phyloP scores from a whole-genome alignment of 2,329 filamentous ascomycete species.

The Diaporthe aspalathi region DNA sequence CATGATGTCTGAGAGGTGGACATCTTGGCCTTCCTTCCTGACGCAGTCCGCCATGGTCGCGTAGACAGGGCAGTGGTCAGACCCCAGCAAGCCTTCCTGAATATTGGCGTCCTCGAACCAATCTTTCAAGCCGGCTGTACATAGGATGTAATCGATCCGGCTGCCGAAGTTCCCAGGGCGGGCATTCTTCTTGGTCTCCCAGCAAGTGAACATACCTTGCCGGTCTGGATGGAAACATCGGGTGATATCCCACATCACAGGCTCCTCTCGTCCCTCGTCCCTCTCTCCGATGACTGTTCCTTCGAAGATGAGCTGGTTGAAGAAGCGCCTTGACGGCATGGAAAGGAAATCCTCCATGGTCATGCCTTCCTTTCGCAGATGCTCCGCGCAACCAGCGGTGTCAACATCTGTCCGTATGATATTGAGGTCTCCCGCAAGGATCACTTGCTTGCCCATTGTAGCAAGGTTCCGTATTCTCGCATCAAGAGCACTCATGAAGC shows the following conservation, averaged over 20 bases:
- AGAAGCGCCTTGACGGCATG: constrained; percentile 77
- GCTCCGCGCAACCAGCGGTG: constrained; percentile 78
- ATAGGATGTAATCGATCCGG: constrained; percentile 93
- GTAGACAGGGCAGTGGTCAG: constrained; percentile 96
- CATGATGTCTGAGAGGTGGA: constrained; percentile 77
- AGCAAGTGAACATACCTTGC: constrained; percentile 94
- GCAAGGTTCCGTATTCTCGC: constrained; percentile 86
- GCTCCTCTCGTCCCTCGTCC: constrained; percentile 75
- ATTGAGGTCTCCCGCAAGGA: constrained; percentile 91
- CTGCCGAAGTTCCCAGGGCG: constrained; percentile 94
- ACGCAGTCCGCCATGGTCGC: constrained; percentile 77
- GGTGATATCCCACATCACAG: constrained; percentile 86
- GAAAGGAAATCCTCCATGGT: constrained; percentile 79
- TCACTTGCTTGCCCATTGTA: constrained; percentile 82
- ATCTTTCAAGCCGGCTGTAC: constrained; percentile 78
- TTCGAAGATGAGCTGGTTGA: constrained; percentile 86
- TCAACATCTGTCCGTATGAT: constrained; percentile 78
- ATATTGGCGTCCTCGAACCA: constrained; percentile 89
- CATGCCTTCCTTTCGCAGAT: constrained; percentile 75
- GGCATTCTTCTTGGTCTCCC: constrained; percentile 95
- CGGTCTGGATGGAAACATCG: constrained; percentile 83
- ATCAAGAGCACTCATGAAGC: constrained; percentile 84
- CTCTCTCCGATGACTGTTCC: constrained; percentile 75
- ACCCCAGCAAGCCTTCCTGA: constrained; percentile 92
- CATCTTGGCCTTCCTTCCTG: constrained; percentile 56